These are phyloP conservation scores for Solanum stenotomum DNA, from an alignment of 257 asterid genomes.

Conservation along the genomic window DNA sequence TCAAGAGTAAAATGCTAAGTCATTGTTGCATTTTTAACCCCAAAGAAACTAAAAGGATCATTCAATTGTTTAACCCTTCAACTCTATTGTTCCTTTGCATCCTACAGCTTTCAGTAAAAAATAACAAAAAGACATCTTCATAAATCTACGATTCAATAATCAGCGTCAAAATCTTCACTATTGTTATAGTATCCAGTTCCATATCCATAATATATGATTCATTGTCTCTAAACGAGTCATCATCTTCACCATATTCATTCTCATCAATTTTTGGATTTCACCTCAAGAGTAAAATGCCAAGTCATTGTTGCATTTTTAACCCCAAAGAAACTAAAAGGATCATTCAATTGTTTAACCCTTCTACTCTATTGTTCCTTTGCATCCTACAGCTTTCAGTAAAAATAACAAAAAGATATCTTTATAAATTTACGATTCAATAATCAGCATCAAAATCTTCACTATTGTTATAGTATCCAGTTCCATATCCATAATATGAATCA, in stretches of 20 bases:
- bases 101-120: not conserved
- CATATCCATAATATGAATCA: not conserved
- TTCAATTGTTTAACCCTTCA: not conserved
- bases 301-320: not conserved
- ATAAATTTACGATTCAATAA: not conserved
- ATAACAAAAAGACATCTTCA: not conserved
- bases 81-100: not conserved
- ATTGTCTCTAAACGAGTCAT: conserved; percentile 1
- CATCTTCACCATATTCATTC: not conserved
- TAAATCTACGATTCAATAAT: not conserved
- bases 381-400: not conserved
- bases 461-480: conserved; percentile 5
- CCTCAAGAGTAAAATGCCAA: not conserved
- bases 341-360: not conserved
- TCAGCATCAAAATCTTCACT: conserved; percentile 3
- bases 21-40: not conserved
- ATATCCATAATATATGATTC: not conserved
- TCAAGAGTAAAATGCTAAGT: not conserved
- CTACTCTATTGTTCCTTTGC: not conserved
- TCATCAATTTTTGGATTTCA: not conserved
- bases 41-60: not conserved
- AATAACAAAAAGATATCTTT: not conserved
- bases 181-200: conserved; percentile 8
- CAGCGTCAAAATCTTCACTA: conserved; percentile 2
- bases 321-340: not conserved